phyloP scores from a whole-genome alignment of 495 filamentous ascomycete species.

The Penicillium soppii region DNA sequence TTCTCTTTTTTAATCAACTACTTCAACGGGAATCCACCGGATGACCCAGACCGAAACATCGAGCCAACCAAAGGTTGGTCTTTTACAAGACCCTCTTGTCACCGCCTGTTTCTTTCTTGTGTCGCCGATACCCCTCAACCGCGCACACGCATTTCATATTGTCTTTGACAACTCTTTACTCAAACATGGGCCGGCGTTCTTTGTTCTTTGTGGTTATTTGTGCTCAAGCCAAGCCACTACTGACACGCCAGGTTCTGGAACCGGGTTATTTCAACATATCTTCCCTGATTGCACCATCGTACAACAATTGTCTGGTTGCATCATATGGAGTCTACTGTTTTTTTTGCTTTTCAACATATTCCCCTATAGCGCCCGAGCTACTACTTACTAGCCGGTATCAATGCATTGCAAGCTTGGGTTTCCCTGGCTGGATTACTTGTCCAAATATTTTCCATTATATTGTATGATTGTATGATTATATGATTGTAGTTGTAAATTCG shows the following conservation, averaged over 20 bases:
- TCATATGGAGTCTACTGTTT: slow-evolving; percentile 20
- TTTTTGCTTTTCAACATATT: slow-evolving; percentile 19
- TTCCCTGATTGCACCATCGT: slow-evolving; percentile 12
- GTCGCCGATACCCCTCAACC: slow-evolving; percentile 1
- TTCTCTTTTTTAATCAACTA: slow-evolving; percentile 16
- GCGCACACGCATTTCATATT: not conserved
- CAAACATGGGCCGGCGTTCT: slow-evolving; percentile 13
- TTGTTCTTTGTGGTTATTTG: slow-evolving; percentile 4
- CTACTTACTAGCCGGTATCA: slow-evolving; percentile 30
- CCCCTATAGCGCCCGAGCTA: slow-evolving; percentile 22
- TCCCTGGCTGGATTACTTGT: not conserved
- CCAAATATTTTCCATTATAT: not conserved
- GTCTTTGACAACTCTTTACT: not conserved
- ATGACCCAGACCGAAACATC: slow-evolving; percentile 4
- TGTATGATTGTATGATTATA: no score
- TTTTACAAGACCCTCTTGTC: not conserved
- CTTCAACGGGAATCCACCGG: slow-evolving; percentile 4
- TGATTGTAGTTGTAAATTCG: not conserved
- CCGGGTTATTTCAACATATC: slow-evolving; percentile 4
- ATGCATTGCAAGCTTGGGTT: slow-evolving; percentile 13
- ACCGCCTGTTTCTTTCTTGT: slow-evolving; percentile 6
- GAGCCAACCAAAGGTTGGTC: not conserved
- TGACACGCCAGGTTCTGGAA: slow-evolving; percentile 18
- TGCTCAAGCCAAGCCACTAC: not conserved
- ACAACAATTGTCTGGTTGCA: slow-evolving; percentile 15